These are phyloP conservation scores for Ophiostoma quercus DNA, from an alignment of 2,329 filamentous ascomycete genomes.

Conservation along the genomic window DNA sequence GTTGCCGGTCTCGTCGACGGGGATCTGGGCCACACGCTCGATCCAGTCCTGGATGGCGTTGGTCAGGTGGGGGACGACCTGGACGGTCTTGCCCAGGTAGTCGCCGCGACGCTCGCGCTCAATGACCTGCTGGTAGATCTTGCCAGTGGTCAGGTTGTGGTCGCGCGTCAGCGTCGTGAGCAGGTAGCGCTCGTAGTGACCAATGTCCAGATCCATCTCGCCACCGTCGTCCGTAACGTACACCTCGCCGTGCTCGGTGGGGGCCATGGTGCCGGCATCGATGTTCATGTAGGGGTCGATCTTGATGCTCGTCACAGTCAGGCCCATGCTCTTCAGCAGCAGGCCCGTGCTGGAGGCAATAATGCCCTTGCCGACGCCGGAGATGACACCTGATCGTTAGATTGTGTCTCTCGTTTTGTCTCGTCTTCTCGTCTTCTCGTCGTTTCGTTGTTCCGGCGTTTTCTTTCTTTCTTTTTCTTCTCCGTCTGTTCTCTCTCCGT, in stretches of 20 bases:
- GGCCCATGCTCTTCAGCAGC: conserved; percentile 71
- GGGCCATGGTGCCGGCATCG: conserved; percentile 36
- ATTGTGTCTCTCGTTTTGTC: background rate
- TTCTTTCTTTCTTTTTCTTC: background rate
- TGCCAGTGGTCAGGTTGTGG: conserved; percentile 96
- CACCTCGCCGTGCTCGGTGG: conserved; percentile 68
- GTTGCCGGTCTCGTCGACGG: conserved; percentile 77
- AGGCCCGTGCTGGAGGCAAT: conserved; percentile 44
- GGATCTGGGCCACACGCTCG: conserved; percentile 73
- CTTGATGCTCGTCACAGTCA: conserved; percentile 59
- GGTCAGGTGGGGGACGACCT: conserved; percentile 81
- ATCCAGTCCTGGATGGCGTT: conserved; percentile 92
- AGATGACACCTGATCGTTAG: conserved; percentile 28
- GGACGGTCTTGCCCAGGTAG: conserved; percentile 83
- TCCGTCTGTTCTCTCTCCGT: background rate
- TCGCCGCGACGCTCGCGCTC: conserved; percentile 60
- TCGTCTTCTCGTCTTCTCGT: background rate
- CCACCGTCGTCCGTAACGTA: conserved; percentile 83
- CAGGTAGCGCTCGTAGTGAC: conserved; percentile 64
- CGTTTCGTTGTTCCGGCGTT: background rate
- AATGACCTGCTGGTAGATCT: conserved; percentile 88
- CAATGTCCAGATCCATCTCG: conserved; percentile 55
- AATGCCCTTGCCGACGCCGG: conserved; percentile 30
- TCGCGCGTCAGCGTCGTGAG: conserved; percentile 75
- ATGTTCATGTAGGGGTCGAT: conserved; percentile 49